Conservation (phyloP, 202 grass and related monocot species). For the Eragrostis tef region DNA sequence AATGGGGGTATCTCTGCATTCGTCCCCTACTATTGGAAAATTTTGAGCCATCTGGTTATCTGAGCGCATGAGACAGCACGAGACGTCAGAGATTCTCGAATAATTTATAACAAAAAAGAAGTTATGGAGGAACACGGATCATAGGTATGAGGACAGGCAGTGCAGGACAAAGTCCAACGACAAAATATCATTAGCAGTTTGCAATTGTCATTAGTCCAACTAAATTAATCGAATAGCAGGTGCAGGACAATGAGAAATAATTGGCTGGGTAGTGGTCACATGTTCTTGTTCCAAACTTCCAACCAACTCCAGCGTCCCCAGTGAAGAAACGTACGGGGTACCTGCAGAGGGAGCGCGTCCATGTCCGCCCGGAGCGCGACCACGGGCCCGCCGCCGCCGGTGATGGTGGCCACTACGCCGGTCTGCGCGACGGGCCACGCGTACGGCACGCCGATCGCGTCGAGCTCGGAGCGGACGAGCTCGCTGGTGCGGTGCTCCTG, state of each 20-base stretch:
- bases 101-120: no score
- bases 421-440: slow-evolving; percentile 38
- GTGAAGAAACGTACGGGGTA: background rate
- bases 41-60: no score
- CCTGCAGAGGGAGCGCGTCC: slow-evolving; percentile 75
- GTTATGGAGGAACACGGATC: no score
- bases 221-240: slow-evolving; percentile 6
- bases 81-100: no score
- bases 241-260: no score
- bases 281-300: no score
- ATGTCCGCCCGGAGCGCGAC: slow-evolving; percentile 71
- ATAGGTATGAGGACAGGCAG: background rate
- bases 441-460: slow-evolving; percentile 42
- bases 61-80: no score
- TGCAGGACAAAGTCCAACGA: background rate
- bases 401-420: slow-evolving; percentile 46
- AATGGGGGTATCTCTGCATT: no score
- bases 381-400: slow-evolving; percentile 30
- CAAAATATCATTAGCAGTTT: background rate
- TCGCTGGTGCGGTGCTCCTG: slow-evolving; percentile 67
- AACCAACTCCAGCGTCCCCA: no score
- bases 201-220: background rate
- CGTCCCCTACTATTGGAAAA: no score
- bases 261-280: no score
- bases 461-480: slow-evolving; percentile 56